Conservation (phyloP, 2,329 filamentous ascomycete genomes). For the Laburnicola sp. region DNA sequence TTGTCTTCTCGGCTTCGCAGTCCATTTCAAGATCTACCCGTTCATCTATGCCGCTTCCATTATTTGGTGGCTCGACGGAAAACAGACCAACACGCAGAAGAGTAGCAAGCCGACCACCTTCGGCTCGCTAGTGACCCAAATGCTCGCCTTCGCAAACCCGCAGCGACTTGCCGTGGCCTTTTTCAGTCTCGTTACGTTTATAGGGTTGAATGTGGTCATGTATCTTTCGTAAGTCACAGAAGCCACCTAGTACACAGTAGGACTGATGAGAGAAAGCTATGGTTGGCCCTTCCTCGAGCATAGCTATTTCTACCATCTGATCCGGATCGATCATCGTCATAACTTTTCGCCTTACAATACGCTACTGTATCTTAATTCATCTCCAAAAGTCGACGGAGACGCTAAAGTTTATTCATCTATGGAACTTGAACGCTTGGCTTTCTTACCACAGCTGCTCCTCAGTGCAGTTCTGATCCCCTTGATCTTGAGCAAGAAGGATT, state of each 20-base stretch:
- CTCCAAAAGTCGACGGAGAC: slow-evolving; percentile 41
- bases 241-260: slow-evolving; percentile 2
- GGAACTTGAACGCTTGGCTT: slow-evolving; percentile 75
- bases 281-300: slow-evolving; percentile 80
- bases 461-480: slow-evolving; percentile 77
- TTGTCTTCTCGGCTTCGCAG: slow-evolving; percentile 74
- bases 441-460: slow-evolving; percentile 82
- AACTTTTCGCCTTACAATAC: slow-evolving; percentile 98
- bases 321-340: slow-evolving; percentile 91
- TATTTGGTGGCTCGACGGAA: slow-evolving; percentile 76
- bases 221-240: slow-evolving; percentile 64
- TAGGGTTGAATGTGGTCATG: slow-evolving; percentile 75
- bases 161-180: slow-evolving; percentile 61
- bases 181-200: slow-evolving; percentile 73
- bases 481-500: slow-evolving; percentile 75
- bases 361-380: slow-evolving; percentile 82
- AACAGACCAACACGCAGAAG: slow-evolving; percentile 34
- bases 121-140: slow-evolving; percentile 26
- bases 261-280: slow-evolving; percentile 58
- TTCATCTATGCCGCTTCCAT: slow-evolving; percentile 90
- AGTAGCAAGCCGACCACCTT: not conserved
- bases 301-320: slow-evolving; percentile 91
- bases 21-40: slow-evolving; percentile 99
- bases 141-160: slow-evolving; percentile 33
- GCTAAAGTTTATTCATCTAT: slow-evolving; percentile 46